Conservation (phyloP, 106 monocot species). For the Xerophyta viscosa region DNA sequence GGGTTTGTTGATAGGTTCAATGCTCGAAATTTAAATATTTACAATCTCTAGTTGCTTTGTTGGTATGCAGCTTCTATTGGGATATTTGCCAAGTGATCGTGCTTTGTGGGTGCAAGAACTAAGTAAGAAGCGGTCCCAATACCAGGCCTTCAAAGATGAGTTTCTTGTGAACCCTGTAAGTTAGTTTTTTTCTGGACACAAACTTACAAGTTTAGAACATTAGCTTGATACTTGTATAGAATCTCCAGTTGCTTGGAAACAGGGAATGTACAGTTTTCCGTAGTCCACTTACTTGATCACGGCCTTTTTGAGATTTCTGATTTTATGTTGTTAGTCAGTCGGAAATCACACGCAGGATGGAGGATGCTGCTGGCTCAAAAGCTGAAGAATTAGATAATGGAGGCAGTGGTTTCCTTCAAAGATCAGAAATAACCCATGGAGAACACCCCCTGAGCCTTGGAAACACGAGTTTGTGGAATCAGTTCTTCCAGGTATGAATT, state of each 20-base stretch:
- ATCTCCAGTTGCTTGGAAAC: too few species aligned
- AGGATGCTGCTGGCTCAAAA: slow-evolving; percentile 37
- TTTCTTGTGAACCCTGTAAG: slow-evolving; percentile 82
- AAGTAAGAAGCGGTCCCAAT: slow-evolving; percentile 62
- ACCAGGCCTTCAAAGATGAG: slow-evolving; percentile 71
- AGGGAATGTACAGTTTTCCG: too few species aligned
- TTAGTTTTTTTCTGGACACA: neutral
- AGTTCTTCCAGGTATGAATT: slow-evolving; percentile 72
- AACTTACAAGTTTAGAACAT: neutral
- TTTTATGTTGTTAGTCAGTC: slow-evolving; percentile 73
- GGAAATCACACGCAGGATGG: slow-evolving; percentile 84
- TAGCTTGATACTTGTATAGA: neutral
- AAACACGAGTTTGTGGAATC: slow-evolving; percentile 86
- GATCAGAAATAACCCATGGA: slow-evolving; percentile 61
- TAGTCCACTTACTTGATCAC: neutral
- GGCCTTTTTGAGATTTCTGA: slow-evolving; percentile 26
- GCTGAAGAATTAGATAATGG: slow-evolving; percentile 28
- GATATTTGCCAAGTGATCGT: slow-evolving; percentile 68
- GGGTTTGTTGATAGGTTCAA: neutral
- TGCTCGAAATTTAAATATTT: neutral
- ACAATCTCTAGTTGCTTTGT: slow-evolving; percentile 3
- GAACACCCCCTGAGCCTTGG: slow-evolving; percentile 92
- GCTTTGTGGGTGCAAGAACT: slow-evolving; percentile 56
- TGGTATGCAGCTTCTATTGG: slow-evolving; percentile 63
- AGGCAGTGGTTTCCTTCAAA: slow-evolving; percentile 45